Conservation (phyloP, 208 protist genomes). For the Wallacemonas sp. region DNA sequence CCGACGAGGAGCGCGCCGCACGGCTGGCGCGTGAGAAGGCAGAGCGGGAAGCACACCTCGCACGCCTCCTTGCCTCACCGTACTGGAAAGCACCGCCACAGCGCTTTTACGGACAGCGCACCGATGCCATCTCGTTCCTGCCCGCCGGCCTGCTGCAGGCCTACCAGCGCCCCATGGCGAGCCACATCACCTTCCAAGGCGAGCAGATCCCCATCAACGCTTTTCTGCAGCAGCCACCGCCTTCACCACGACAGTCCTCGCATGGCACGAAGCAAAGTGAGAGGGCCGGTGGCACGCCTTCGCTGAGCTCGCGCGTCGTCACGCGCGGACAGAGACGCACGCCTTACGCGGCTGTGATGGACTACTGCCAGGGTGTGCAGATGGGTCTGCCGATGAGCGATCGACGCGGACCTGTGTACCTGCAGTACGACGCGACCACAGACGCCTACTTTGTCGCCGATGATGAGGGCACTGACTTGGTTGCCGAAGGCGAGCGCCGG, state of each 20-base stretch:
- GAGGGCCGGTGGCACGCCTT: too few relatives aligned
- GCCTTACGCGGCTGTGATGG: conserved; percentile 55
- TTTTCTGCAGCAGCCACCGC: background rate
- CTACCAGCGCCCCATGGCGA: background rate
- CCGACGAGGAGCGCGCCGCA: conserved; percentile 3
- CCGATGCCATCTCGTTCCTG: background rate
- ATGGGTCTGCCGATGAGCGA: conserved; percentile 43
- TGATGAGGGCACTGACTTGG: conserved; percentile 13
- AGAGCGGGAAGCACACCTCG: conserved; percentile 1
- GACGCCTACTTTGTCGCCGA: conserved; percentile 37
- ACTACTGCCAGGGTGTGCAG: conserved; percentile 72
- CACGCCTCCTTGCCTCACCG: background rate
- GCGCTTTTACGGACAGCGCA: background rate
- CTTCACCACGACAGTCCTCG: too few relatives aligned
- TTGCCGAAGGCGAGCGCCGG: conserved; percentile 1
- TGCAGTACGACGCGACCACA: conserved; percentile 17
- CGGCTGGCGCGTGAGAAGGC: conserved; percentile 10
- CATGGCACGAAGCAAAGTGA: too few relatives aligned
- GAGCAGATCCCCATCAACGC: conserved; percentile 34
- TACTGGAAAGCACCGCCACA: conserved; percentile 7
- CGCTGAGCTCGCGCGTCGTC: background rate
- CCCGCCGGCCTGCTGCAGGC: background rate
- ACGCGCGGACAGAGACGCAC: conserved; percentile 11
- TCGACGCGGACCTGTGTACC: conserved; percentile 35
- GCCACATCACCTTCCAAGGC: conserved; percentile 34